phyloP scores from a whole-genome alignment of 2,329 filamentous ascomycete genomes.

The Penicillium hordei region DNA sequence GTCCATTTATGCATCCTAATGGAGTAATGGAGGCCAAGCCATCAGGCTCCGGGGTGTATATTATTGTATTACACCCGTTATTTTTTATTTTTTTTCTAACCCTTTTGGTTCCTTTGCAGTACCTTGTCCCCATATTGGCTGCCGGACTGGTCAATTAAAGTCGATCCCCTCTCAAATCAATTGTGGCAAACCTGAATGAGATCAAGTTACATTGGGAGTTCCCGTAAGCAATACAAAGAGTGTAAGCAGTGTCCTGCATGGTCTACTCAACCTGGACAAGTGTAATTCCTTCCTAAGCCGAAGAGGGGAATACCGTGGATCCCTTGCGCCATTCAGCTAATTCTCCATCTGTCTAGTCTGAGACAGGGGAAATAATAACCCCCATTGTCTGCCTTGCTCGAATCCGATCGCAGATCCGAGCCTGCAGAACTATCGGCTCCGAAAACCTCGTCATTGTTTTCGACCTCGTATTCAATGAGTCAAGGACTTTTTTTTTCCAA shows the following conservation, averaged over 20 bases:
- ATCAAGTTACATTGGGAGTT: background rate
- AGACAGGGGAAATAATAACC: conserved; percentile 15
- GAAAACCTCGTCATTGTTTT: background rate
- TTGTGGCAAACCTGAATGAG: conserved; percentile 1
- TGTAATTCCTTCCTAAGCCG: background rate
- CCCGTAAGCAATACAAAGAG: background rate
- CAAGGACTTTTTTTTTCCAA: background rate
- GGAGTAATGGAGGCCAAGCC: conserved; percentile 2
- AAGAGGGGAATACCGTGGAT: conserved; percentile 15
- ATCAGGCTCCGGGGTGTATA: conserved; percentile 5
- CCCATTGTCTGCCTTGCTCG: conserved; percentile 9
- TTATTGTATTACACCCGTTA: background rate
- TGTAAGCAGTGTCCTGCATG: background rate
- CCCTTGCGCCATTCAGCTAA: conserved; percentile 19
- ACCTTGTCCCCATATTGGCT: background rate
- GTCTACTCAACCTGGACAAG: background rate
- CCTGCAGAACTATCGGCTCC: background rate
- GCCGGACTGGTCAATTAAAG: background rate
- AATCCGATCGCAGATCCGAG: conserved; percentile 7
- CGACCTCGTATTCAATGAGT: background rate
- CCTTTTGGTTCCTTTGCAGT: conserved; percentile 2
- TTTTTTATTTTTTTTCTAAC: background rate
- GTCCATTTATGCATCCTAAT: conserved; percentile 16
- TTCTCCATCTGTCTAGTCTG: conserved; percentile 14
- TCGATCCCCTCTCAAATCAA: background rate